Conservation (phyloP, 192 early-diverging fungal genomes). For the Linnemannia zychae region DNA sequence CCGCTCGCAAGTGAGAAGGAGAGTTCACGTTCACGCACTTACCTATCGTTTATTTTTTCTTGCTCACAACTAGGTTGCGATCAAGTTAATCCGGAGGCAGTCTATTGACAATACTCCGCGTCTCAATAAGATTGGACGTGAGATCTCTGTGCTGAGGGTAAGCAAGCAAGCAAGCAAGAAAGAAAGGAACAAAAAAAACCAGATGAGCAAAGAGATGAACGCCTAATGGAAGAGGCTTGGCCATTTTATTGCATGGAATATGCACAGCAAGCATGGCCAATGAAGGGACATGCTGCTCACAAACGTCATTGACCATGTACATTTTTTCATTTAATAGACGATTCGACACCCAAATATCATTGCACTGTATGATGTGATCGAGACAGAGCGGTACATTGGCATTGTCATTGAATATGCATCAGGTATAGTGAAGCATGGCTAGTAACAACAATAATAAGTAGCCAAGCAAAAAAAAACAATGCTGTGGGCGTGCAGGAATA, state of each 20-base stretch:
- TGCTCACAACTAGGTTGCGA: constrained; percentile 76
- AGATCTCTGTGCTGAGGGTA: constrained; percentile 95
- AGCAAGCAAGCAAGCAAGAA: constrained; percentile 3
- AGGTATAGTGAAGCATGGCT: constrained; percentile 63
- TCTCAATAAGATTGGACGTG: constrained; percentile 92
- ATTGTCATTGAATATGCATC: constrained; percentile 98
- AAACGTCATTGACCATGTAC: background rate
- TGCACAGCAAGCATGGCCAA: background rate
- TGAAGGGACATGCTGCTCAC: background rate
- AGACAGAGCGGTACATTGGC: constrained; percentile 96
- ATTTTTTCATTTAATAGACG: constrained; percentile 61
- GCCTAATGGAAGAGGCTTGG: background rate
- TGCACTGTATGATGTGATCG: constrained; percentile 93
- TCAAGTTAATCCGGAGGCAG: constrained; percentile 96
- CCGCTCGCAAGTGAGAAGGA: background rate
- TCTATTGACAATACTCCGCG: constrained; percentile 86
- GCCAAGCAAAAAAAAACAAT: background rate
- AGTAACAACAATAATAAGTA: background rate
- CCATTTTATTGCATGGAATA: background rate
- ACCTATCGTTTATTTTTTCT: background rate
- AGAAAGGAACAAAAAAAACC: background rate
- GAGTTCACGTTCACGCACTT: background rate
- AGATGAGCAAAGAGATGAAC: too few relatives aligned
- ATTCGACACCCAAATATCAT: constrained; percentile 94
- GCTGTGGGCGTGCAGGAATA: background rate